These are phyloP conservation scores for Candida sithepensis DNA, from an alignment of 805 yeast genomes.

Conservation along the genomic window DNA sequence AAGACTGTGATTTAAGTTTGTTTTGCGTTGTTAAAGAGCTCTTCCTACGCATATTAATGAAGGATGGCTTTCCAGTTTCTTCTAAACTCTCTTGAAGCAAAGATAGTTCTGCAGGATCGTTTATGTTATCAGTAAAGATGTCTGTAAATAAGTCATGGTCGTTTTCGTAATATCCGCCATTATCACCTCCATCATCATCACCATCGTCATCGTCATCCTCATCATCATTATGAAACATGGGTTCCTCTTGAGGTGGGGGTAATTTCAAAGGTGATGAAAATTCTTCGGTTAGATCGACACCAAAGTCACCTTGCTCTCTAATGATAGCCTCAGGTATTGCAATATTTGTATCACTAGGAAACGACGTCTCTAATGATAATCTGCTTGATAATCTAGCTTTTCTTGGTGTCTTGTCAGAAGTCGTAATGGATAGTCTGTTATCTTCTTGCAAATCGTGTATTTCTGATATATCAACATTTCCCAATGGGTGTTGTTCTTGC, in stretches of 20 bases:
- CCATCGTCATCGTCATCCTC: slow-evolving; percentile 10
- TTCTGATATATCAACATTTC: slow-evolving; percentile 2
- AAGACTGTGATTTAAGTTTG: not conserved
- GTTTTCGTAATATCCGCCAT: slow-evolving; percentile 2
- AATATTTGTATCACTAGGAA: slow-evolving; percentile 27
- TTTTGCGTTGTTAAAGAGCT: not conserved
- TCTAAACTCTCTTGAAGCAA: slow-evolving; percentile 8
- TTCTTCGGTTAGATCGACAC: slow-evolving; percentile 16
- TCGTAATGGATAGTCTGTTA: slow-evolving; percentile 2
- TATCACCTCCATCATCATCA: slow-evolving; percentile 8
- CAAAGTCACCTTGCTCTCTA: slow-evolving; percentile 27
- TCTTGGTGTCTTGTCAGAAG: slow-evolving; percentile 20
- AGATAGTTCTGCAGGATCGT: slow-evolving; percentile 19
- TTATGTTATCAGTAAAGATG: slow-evolving; percentile 8
- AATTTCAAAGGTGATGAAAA: slow-evolving; percentile 4
- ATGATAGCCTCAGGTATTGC: slow-evolving; percentile 34
- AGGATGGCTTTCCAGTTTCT: slow-evolving; percentile 7
- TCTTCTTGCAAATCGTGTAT: slow-evolving; percentile 7
- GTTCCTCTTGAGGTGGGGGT: not conserved
- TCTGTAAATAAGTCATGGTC: slow-evolving; percentile 4
- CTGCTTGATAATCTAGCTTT: slow-evolving; percentile 21
- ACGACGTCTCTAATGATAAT: slow-evolving; percentile 23
- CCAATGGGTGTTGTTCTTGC: slow-evolving; percentile 1
- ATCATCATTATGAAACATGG: slow-evolving; percentile 2
- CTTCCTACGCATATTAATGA: slow-evolving; percentile 15